Evolutionary conservation across 2,329 filamentous ascomycete genomes (phyloP).

Genomic region (Blastomyces gilchristii): DNA sequence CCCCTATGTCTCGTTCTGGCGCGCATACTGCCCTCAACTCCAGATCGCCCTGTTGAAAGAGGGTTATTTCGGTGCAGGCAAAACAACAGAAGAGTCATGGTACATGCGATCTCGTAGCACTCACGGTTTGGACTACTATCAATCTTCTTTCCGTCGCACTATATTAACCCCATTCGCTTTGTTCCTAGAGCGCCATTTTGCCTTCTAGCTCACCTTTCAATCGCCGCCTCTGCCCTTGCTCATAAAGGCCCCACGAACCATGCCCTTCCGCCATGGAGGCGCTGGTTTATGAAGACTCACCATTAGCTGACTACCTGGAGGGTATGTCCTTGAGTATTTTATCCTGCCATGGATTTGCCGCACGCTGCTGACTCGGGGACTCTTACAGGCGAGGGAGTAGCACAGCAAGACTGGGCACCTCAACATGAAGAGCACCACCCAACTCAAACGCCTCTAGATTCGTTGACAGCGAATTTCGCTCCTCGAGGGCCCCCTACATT

Average conservation of each 20-base stretch:
- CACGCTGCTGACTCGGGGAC: conserved; percentile 12
- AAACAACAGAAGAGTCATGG: background rate
- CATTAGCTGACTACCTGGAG: conserved; percentile 80
- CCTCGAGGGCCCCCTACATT: conserved; percentile 42
- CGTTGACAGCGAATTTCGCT: conserved; percentile 32
- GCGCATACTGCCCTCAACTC: background rate
- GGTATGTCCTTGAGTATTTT: conserved; percentile 44
- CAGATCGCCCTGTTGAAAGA: background rate
- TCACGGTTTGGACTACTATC: background rate
- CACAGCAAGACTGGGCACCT: conserved; percentile 31
- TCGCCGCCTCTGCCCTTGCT: background rate
- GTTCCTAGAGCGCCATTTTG: background rate
- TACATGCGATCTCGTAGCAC: background rate
- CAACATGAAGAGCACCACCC: conserved; percentile 21
- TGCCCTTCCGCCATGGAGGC: conserved; percentile 59
- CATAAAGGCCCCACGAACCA: conserved; percentile 6
- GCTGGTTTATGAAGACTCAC: conserved; percentile 75
- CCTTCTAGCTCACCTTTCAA: background rate
- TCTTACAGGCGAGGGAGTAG: conserved; percentile 37
- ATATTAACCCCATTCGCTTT: background rate
- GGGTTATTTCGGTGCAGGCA: background rate
- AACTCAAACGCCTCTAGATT: conserved; percentile 13
- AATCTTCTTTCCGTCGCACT: background rate
- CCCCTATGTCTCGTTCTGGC: background rate
- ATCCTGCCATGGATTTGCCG: conserved; percentile 2